Evolutionary conservation across 495 filamentous ascomycete genomes (phyloP).

Genomic region (Tuber brumale): DNA sequence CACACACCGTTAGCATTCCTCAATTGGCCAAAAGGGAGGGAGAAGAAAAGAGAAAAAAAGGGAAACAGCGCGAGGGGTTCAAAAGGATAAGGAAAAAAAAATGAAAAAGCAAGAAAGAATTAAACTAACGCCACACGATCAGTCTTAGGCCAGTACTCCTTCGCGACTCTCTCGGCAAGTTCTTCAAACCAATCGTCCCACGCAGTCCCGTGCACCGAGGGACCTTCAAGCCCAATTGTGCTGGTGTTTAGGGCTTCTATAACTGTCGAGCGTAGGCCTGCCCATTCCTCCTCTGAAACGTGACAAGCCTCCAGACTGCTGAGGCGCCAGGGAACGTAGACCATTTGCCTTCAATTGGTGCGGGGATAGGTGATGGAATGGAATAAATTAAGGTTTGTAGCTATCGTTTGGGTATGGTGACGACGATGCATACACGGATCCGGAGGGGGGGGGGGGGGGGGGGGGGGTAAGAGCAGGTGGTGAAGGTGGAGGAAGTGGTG

Average conservation of each 20-base stretch:
- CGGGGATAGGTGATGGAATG: neutral
- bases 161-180: constrained; percentile 22
- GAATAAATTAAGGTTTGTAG: neutral
- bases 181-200: constrained; percentile 32
- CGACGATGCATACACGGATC: neutral
- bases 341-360: neutral
- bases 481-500: neutral
- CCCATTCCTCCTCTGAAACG: constrained; percentile 35
- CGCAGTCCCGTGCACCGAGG: constrained; percentile 24
- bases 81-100: neutral
- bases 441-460: neutral
- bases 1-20: neutral
- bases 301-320: constrained; percentile 21
- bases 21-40: neutral
- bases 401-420: neutral
- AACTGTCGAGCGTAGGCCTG: constrained; percentile 27
- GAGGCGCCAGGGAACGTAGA: constrained; percentile 30
- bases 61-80: neutral
- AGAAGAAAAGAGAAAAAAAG: neutral
- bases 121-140: constrained; percentile 4
- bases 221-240: constrained; percentile 23
- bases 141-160: constrained; percentile 23
- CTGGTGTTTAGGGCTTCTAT: constrained; percentile 22
- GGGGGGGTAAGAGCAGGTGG: neutral
- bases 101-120: neutral